These are phyloP conservation scores for Senecio squalidus DNA, from an alignment of 140 eudicot genomes.

Conservation along the genomic window DNA sequence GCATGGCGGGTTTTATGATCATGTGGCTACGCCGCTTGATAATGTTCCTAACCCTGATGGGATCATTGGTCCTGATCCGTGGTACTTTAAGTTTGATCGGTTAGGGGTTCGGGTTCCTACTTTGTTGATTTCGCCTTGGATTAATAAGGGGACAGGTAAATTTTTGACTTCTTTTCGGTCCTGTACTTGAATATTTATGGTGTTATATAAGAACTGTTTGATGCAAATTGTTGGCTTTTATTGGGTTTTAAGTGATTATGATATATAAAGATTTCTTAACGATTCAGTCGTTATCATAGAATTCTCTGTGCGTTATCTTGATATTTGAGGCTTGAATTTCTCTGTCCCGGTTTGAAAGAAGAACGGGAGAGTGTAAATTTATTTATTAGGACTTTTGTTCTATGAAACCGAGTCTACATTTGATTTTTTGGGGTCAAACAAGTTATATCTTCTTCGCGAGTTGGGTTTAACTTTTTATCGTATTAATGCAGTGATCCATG, in stretches of 20 bases:
- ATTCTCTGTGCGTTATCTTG: not conserved
- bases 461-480: not conserved
- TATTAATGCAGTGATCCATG: conserved; percentile 63
- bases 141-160: conserved; percentile 82
- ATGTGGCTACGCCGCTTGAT: conserved; percentile 83
- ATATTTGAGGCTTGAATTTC: not conserved
- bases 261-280: not conserved
- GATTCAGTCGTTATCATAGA: not conserved
- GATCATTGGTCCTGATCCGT: conserved; percentile 82
- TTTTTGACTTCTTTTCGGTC: not conserved
- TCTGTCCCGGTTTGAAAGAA: not conserved
- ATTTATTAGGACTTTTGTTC: not conserved
- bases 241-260: no score
- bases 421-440: conserved; percentile 1
- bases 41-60: conserved; percentile 98
- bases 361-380: not conserved
- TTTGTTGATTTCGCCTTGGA: conserved; percentile 84
- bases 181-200: not conserved
- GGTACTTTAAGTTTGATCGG: conserved; percentile 66
- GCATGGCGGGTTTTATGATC: conserved; percentile 98
- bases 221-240: not conserved
- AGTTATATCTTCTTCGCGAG: not conserved
- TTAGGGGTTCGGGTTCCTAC: conserved; percentile 97
- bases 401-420: not conserved
- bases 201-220: not conserved